Evolutionary conservation across 805 yeast genomes (phyloP).

Genomic region (Cyberlindnera lachancei): DNA sequence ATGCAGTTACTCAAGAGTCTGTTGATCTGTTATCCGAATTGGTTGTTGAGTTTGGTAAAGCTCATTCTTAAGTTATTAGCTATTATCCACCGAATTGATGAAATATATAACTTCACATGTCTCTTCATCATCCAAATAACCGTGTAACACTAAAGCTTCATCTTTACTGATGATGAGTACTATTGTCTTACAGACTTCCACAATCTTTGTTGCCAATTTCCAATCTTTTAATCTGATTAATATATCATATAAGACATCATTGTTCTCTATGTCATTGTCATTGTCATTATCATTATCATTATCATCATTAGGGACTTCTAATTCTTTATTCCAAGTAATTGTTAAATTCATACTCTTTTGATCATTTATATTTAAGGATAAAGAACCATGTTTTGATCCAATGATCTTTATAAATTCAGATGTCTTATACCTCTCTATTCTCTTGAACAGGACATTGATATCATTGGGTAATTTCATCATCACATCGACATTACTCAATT

Average conservation of each 20-base stretch:
- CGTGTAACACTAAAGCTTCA: constrained; percentile 58
- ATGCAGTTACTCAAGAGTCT: constrained; percentile 54
- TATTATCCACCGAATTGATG: constrained; percentile 27
- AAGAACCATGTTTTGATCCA: constrained; percentile 41
- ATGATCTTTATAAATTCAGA: constrained; percentile 42
- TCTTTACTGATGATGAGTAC: constrained; percentile 50
- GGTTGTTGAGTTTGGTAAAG: constrained; percentile 24
- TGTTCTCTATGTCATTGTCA: constrained; percentile 1
- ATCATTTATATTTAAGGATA: constrained; percentile 47
- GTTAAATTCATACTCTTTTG: constrained; percentile 44
- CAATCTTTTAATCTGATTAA: constrained; percentile 55
- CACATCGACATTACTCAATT: constrained; percentile 44
- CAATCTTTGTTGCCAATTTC: constrained; percentile 56
- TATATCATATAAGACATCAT: constrained; percentile 35
- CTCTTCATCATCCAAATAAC: constrained; percentile 56
- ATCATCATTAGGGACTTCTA: constrained; percentile 29
- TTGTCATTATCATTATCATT: constrained; percentile 20
- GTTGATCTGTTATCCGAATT: constrained; percentile 7
- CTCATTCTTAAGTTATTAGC: constrained; percentile 9
- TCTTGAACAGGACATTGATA: constrained; percentile 44
- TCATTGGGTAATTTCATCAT: constrained; percentile 43
- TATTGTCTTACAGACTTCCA: constrained; percentile 54
- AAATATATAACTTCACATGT: constrained; percentile 61
- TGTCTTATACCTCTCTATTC: constrained; percentile 60
- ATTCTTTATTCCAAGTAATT: constrained; percentile 50